Evolutionary conservation across 1,284 basidiomycete genomes (phyloP), one percentile per base, ranked within the genome.

Genomic region (Inonotus obliquus): DNA sequence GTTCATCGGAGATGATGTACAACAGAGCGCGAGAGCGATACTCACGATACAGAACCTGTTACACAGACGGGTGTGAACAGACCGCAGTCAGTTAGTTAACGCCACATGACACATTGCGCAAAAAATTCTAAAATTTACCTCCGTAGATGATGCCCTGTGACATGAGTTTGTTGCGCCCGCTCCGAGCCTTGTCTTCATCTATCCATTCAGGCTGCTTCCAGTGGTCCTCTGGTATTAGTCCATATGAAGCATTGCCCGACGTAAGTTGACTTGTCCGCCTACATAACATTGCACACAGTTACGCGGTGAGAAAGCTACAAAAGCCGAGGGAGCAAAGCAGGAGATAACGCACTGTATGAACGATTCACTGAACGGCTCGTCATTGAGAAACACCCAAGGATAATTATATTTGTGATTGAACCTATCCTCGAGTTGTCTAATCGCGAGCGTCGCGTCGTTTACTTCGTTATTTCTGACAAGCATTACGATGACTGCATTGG

Each of bases 151-250:
- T 83, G 54, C 84, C 78, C 69, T 89, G 78, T 65, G 74, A 72
- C 62, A 79, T 78, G 77, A 92, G 83, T 65, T 79, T 78, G 54
- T 81, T 77, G 59, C 92, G 79, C 21, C 82, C 80, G 51, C 77
- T 78, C n/a, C 73, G 77, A 1, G 92, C 92, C 54, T 78, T 80
- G 4, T 82, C 76, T 69, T 92, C 87, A 64, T 92, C 87, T 63
- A 92, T 87, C 87, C 88, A 93, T 25, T 85, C 81, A 0, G 92
- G 91, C 71, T 94, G 90, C 63, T 79, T 76, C 94, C 93, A 95
- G 64, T 91, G 82, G 17, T 89, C 83, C 21, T 70, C 70, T 3
- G 87, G 84, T 32, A 96, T 88, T 19, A 83, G 73, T 5, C 91
- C 93, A 69, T 92, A 96, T 23, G 77, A 74, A 37, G 85, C 72